Base-by-base conservation (phyloP, 495 filamentous ascomycete species). In the Penicillium angulare region DNA sequence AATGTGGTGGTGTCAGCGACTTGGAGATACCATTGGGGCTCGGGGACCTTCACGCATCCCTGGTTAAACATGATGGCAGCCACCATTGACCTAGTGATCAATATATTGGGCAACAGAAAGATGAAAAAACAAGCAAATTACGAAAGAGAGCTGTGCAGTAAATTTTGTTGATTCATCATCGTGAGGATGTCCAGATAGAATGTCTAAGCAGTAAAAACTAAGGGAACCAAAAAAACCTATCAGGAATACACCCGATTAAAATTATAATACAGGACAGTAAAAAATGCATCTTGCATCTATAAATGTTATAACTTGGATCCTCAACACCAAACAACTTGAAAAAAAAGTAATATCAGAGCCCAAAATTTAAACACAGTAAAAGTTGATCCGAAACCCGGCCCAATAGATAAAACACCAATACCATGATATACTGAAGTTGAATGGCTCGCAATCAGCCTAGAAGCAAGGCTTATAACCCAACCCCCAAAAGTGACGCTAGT, bases 401-500 rank as follows among this genome's bases (percentile, higher is more conserved):
- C 27, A 2, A 7, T 5, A 27, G 26, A 5, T 5, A 31, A 31
- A 31, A 31, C 27, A 31, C 27, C 27, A 31, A 31, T 2, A 12
- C 27, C 27, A 31, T 31, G 27, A 7, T 31, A 31, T 9, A 31
- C 27, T 12, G 5, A 12, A 31, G 27, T 9, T 31, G 27, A 7
- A 31, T 31, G 27, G 13, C 27, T 31, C 27, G 13, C 27, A 31
- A 31, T 2, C 2, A 31, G 8, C 36, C 9, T 20, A 20, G 3
- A 22, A 10, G 7, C 7, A 13, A 9, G 12, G 36, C 16, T 24
- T 3, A 23, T 7, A 15, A 3, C 13, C 21, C 21, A 41, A 31
- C 5, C 2, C 8, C 21, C 31, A 56, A 42, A 12, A 9, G 27
- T 31, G 44, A 52, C 5, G 49, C 44, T 8, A 63, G 33, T 5